Conservation (phyloP, 2,329 filamentous ascomycete species). For the Xylariaceae sp. region DNA sequence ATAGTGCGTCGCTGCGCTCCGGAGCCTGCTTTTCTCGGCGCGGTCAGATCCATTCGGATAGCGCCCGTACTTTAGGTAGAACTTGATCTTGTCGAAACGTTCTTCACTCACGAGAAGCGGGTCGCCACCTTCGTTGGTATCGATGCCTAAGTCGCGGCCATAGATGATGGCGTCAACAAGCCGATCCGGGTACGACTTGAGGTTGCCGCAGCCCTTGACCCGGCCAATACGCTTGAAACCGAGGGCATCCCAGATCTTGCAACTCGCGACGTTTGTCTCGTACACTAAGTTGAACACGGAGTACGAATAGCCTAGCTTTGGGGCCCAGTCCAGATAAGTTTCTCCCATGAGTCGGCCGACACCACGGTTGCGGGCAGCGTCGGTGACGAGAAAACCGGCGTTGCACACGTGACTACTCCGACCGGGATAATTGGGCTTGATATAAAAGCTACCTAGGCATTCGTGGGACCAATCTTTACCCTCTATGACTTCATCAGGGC, state of each 20-base stretch:
- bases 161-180: slow-evolving; percentile 76
- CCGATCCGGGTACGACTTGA: slow-evolving; percentile 66
- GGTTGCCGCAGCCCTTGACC: slow-evolving; percentile 68
- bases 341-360: slow-evolving; percentile 75
- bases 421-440: slow-evolving; percentile 91
- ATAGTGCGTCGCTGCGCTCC: slow-evolving; percentile 93
- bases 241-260: slow-evolving; percentile 86
- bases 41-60: slow-evolving; percentile 92
- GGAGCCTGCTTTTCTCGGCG: slow-evolving; percentile 90
- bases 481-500: slow-evolving; percentile 56
- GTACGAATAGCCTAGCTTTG: slow-evolving; percentile 82
- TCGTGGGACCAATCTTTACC: slow-evolving; percentile 73
- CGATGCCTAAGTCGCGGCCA: slow-evolving; percentile 59
- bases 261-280: slow-evolving; percentile 87
- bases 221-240: slow-evolving; percentile 91
- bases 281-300: slow-evolving; percentile 94
- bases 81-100: slow-evolving; percentile 97
- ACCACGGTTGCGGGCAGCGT: slow-evolving; percentile 69
- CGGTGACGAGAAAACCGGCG: slow-evolving; percentile 73
- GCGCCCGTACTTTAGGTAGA: slow-evolving; percentile 90
- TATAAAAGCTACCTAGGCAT: slow-evolving; percentile 88
- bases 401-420: slow-evolving; percentile 91
- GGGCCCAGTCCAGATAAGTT: slow-evolving; percentile 74
- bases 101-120: slow-evolving; percentile 90
- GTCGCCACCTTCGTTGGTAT: slow-evolving; percentile 44